These are phyloP conservation scores for Mycena haematopus DNA, from an alignment of 768 basidiomycete genomes.

Conservation along the genomic window DNA sequence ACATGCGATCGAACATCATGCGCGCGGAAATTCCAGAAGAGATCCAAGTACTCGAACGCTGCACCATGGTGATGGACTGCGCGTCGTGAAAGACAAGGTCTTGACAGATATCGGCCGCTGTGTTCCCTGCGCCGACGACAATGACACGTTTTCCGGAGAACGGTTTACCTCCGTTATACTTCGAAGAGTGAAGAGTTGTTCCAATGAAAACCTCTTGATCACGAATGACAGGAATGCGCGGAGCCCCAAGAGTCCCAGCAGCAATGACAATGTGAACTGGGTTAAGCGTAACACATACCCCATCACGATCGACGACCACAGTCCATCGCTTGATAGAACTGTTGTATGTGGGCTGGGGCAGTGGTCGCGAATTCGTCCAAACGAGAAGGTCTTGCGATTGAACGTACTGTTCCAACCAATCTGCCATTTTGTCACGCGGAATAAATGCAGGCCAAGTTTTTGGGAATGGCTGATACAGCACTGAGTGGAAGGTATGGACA, in stretches of 20 bases:
- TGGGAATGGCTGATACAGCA: conserved; percentile 48
- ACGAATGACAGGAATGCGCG: conserved; percentile 39
- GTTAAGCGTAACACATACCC: conserved; percentile 36
- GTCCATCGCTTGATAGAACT: conserved; percentile 40
- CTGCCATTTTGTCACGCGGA: conserved; percentile 48
- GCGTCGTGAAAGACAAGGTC: conserved; percentile 43
- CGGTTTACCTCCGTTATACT: conserved; percentile 36
- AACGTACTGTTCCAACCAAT: conserved; percentile 52
- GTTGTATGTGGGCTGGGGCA: conserved; percentile 44
- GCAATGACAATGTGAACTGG: conserved; percentile 50
- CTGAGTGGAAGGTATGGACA: conserved; percentile 31
- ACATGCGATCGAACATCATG: conserved; percentile 16
- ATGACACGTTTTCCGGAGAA: conserved; percentile 44
- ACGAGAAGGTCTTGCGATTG: conserved; percentile 48
- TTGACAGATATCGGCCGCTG: conserved; percentile 45
- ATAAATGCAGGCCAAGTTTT: conserved; percentile 48
- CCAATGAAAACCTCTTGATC: conserved; percentile 40
- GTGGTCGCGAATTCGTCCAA: conserved; percentile 45
- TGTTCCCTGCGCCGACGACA: conserved; percentile 51
- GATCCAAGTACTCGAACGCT: conserved; percentile 48
- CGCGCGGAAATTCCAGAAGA: conserved; percentile 20
- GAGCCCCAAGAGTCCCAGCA: conserved; percentile 43
- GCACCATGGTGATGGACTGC: conserved; percentile 47
- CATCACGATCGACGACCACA: conserved; percentile 39
- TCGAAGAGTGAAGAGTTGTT: conserved; percentile 39